phyloP scores from a whole-genome alignment of 768 basidiomycete genomes.

The Pisolithus tinctorius region DNA sequence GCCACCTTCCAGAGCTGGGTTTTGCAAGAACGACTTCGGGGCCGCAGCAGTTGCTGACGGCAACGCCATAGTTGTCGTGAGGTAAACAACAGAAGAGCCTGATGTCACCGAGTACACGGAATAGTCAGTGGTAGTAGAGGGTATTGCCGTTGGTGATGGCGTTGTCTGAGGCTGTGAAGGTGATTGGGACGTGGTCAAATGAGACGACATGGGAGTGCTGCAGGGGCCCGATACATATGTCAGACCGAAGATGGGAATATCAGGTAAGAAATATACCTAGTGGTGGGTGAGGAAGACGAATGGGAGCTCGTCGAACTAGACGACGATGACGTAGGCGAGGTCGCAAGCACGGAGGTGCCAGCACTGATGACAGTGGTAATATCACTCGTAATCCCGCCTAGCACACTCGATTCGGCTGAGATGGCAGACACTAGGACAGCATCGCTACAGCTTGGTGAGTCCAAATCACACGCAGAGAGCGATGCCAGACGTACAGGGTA shows the following conservation, averaged over 20 bases:
- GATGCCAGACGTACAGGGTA: too few species aligned
- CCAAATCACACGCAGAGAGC: too few species aligned
- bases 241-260: background rate
- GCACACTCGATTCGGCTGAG: background rate
- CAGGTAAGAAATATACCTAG: constrained; percentile 15
- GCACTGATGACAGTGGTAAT: constrained; percentile 12
- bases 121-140: constrained; percentile 16
- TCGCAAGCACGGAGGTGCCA: constrained; percentile 4
- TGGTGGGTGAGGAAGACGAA: background rate
- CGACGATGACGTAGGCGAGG: constrained; percentile 16
- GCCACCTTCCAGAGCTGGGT: constrained; percentile 56
- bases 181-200: constrained; percentile 10
- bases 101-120: constrained; percentile 18
- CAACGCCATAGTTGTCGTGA: constrained; percentile 25
- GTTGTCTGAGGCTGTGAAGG: constrained; percentile 7
- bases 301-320: constrained; percentile 18
- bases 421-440: too few species aligned
- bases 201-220: constrained; percentile 8
- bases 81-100: constrained; percentile 20
- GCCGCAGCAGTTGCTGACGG: constrained; percentile 17
- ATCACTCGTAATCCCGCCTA: background rate
- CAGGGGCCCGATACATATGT: constrained; percentile 11
- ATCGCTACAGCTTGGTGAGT: too few species aligned
- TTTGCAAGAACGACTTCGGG: constrained; percentile 47
- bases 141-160: constrained; percentile 3